These are phyloP conservation scores for Candida nitratophila DNA, from an alignment of 805 yeast genomes.

Conservation along the genomic window DNA sequence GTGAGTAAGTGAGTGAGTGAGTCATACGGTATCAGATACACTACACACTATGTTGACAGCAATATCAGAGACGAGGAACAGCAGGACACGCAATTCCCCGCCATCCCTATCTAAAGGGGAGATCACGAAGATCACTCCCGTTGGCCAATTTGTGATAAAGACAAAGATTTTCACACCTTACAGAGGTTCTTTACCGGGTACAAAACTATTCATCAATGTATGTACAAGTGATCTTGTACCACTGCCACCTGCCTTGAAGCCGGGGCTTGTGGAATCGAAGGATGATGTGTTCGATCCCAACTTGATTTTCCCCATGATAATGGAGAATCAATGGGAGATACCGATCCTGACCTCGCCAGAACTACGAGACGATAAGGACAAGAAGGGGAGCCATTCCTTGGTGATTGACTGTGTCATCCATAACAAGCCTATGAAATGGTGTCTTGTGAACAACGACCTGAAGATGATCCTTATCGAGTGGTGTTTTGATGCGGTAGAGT, in stretches of 20 bases:
- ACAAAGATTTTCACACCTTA: conserved; percentile 39
- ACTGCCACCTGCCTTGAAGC: conserved; percentile 32
- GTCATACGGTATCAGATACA: too few relatives aligned
- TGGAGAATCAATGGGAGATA: conserved; percentile 75
- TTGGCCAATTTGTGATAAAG: conserved; percentile 70
- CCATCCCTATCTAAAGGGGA: background rate
- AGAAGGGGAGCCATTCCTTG: conserved; percentile 55
- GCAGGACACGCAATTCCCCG: background rate
- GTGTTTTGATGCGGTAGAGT: conserved; percentile 75
- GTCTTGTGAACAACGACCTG: conserved; percentile 49
- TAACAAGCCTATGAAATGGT: conserved; percentile 54
- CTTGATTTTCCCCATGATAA: conserved; percentile 52
- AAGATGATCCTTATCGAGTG: conserved; percentile 69
- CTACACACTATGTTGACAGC: conserved; percentile 9
- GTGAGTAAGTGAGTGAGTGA: too few relatives aligned
- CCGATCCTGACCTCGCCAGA: conserved; percentile 68
- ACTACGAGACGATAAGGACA: conserved; percentile 49
- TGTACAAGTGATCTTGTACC: conserved; percentile 66
- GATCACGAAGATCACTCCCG: conserved; percentile 33
- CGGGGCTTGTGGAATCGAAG: background rate
- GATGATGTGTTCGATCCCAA: conserved; percentile 42
- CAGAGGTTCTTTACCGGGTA: conserved; percentile 23
- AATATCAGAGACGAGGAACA: conserved; percentile 4
- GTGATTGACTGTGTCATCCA: conserved; percentile 81
- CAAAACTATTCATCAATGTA: conserved; percentile 73